phyloP scores from a whole-genome alignment of 2,329 filamentous ascomycete species.

The Microdochium paspali region DNA sequence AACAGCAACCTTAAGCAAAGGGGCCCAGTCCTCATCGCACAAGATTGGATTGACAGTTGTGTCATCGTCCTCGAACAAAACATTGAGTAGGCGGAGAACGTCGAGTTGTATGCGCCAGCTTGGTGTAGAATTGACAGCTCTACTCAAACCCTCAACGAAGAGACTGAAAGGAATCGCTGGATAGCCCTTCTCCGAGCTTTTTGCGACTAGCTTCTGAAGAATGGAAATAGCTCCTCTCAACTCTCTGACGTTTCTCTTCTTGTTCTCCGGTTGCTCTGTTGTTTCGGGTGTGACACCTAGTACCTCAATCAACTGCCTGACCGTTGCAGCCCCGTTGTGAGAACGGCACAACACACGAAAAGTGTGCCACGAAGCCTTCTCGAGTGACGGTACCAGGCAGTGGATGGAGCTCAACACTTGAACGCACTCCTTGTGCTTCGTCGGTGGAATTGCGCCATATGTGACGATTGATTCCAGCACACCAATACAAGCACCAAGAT shows the following conservation, averaged over 20 bases:
- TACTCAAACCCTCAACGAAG: constrained; percentile 47
- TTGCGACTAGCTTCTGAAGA: constrained; percentile 52
- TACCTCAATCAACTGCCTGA: constrained; percentile 56
- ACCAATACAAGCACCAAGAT: constrained; percentile 57
- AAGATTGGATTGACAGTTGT: constrained; percentile 45
- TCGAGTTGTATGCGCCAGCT: constrained; percentile 35
- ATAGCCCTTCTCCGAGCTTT: constrained; percentile 49
- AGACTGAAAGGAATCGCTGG: constrained; percentile 49
- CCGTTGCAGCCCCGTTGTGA: constrained; percentile 61
- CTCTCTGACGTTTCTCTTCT: constrained; percentile 43
- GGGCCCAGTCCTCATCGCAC: constrained; percentile 56
- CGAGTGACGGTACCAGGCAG: constrained; percentile 50
- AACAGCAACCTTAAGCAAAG: constrained; percentile 48
- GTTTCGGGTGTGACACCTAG: constrained; percentile 38
- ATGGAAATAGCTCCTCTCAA: constrained; percentile 55
- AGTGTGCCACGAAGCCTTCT: constrained; percentile 60
- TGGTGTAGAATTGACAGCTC: constrained; percentile 33
- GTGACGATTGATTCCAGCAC: constrained; percentile 64
- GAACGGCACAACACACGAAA: constrained; percentile 63
- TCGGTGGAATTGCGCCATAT: constrained; percentile 58
- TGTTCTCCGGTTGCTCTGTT: constrained; percentile 32
- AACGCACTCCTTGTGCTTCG: constrained; percentile 55
- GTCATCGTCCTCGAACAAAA: constrained; percentile 42
- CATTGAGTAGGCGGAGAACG: constrained; percentile 43
- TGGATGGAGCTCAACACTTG: constrained; percentile 66